phyloP scores from a whole-genome alignment of 2,329 filamentous ascomycete genomes.

The Apiospora saccharicola region DNA sequence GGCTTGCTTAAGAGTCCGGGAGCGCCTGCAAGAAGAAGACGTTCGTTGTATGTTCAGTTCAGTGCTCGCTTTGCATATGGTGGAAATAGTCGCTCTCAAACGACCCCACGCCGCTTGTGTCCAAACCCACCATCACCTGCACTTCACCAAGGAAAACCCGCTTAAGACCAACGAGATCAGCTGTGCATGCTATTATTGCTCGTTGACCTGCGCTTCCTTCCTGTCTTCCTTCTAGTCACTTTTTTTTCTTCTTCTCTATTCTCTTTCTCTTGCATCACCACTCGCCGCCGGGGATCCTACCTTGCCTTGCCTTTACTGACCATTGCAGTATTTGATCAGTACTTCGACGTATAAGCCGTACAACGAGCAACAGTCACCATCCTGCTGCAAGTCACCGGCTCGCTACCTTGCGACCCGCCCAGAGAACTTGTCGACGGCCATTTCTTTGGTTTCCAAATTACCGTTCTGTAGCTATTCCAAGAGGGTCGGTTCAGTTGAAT shows the following conservation, averaged over 20 bases:
- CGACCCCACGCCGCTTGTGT: conserved; percentile 24
- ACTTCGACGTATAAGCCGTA: conserved; percentile 20
- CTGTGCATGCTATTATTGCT: conserved; percentile 1
- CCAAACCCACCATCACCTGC: conserved; percentile 19
- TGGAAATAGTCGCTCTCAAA: conserved; percentile 25
- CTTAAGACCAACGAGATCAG: conserved; percentile 20
- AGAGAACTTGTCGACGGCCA: conserved; percentile 5
- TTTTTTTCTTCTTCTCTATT: not conserved
- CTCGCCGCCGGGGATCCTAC: not conserved
- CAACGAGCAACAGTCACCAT: conserved; percentile 6
- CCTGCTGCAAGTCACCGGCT: conserved; percentile 12
- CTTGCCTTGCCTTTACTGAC: conserved; percentile 1
- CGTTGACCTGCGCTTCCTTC: conserved; percentile 15
- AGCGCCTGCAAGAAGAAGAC: conserved; percentile 26
- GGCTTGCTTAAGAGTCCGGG: conserved; percentile 40
- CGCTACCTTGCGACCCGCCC: not conserved
- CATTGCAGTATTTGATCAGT: not conserved
- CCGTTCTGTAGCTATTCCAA: conserved; percentile 5
- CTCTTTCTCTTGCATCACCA: conserved; percentile 1
- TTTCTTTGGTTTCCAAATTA: not conserved
- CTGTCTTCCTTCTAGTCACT: conserved; percentile 1
- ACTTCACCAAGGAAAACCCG: conserved; percentile 16
- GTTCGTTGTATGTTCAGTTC: conserved; percentile 23
- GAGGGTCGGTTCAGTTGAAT: not conserved
- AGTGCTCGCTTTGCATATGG: conserved; percentile 22